Percentiles rank a stretch among this genome's conserved stretches.
phyloP scores from a whole-genome alignment of 169 alveolate species.

The Cryptosporidium ryanae region DNA sequence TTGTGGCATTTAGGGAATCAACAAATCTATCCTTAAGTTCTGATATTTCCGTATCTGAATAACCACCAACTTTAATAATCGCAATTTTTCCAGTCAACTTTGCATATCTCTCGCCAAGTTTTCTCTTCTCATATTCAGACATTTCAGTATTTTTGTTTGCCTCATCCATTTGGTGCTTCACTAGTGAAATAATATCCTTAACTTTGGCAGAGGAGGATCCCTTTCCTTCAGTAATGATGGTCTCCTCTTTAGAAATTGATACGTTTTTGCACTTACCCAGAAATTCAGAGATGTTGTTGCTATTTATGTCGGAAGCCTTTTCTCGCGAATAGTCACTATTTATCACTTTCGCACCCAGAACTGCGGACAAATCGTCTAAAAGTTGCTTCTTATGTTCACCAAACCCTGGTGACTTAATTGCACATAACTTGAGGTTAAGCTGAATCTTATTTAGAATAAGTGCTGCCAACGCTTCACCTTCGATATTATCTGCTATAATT shows the following conservation, averaged over 20 bases:
- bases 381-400: conserved; percentile 97
- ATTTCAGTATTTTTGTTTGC: conserved; percentile 73
- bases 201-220: conserved; percentile 90
- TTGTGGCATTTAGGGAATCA: conserved; percentile 98
- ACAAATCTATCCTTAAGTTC: conserved; percentile 98
- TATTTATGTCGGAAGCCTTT: conserved; percentile 35
- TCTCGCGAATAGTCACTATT: conserved; percentile 90
- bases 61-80: conserved; percentile 97
- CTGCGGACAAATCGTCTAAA: conserved; percentile 95
- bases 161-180: conserved; percentile 89
- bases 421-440: conserved; percentile 97
- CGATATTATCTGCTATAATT: conserved; percentile 98
- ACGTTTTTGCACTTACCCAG: conserved; percentile 95
- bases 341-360: conserved; percentile 95
- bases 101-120: conserved; percentile 97
- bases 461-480: conserved; percentile 99
- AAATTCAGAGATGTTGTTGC: conserved; percentile 80
- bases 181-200: conserved; percentile 91
- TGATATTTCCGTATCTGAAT: conserved; percentile 96
- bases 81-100: conserved; percentile 99
- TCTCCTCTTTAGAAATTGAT: conserved; percentile 97
- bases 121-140: conserved; percentile 94
- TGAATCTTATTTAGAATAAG: conserved; percentile 97
- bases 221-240: conserved; percentile 96
- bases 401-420: conserved; percentile 97